Base-by-base conservation (phyloP, 179 eudicot genomes). In the Vitellaria paradoxa region DNA sequence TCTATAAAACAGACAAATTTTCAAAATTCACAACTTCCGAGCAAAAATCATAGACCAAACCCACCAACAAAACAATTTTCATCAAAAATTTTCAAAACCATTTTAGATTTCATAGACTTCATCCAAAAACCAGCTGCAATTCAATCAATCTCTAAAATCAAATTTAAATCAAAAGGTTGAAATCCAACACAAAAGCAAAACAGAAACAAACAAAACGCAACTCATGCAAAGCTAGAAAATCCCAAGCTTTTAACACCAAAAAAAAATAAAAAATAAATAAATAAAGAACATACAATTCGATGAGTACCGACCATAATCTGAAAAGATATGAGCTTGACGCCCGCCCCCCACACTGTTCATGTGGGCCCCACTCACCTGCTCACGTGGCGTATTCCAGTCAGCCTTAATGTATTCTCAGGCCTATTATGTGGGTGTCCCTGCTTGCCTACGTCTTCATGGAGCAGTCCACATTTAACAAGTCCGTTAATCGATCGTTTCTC, bases 321-420 rank as follows among this genome's bases (percentile, higher is more conserved):
- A 70, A 79, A 72, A 80, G 60, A 42, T 63, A 53, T 68, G 20
- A 75, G 70, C 84, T 78, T 60, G 60, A 81, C n/a, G n/a, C n/a
- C n/a, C n/a, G n/a, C n/a, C n/a, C n/a, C n/a, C n/a, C n/a, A n/a
- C n/a, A n/a, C n/a, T n/a, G n/a, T n/a, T n/a, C n/a, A n/a, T n/a
- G n/a, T n/a, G n/a, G n/a, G n/a, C n/a, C n/a, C n/a, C n/a, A n/a
- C n/a, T n/a, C n/a, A n/a, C n/a, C n/a, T n/a, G n/a, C n/a, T n/a
- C n/a, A n/a, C n/a, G n/a, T n/a, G n/a, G n/a, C n/a, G n/a, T n/a
- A n/a, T n/a, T n/a, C n/a, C n/a, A n/a, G n/a, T n/a, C n/a, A n/a
- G n/a, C n/a, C n/a, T n/a, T n/a, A n/a, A n/a, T n/a, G n/a, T n/a
- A n/a, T n/a, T n/a, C n/a, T n/a, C n/a, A n/a, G n/a, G n/a, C n/a